Evolutionary conservation across 345 rosid genomes (phyloP).

Genomic region (Odontarrhena argentea): DNA sequence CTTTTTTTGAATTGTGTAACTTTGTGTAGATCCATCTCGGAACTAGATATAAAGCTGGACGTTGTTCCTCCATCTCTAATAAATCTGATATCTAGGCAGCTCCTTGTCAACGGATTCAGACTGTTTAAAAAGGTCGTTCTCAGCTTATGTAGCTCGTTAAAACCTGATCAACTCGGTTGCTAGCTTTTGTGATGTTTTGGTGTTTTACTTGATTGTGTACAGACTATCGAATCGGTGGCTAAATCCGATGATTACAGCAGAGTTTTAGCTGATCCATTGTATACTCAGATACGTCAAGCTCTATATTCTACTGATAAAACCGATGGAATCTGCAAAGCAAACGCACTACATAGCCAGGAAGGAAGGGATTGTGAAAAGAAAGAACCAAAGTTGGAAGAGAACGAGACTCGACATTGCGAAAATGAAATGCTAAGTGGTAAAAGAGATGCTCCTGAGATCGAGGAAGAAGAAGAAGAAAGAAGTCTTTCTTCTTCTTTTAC

Average conservation of each 20-base stretch:
- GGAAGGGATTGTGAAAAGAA: conserved; percentile 6
- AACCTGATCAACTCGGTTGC: not conserved
- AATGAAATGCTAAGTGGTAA: conserved; percentile 27
- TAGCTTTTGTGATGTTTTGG: conserved; percentile 13
- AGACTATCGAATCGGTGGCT: conserved; percentile 68
- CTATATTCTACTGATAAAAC: conserved; percentile 44
- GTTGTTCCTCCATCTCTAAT: conserved; percentile 82
- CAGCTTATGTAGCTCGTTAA: conserved; percentile 12
- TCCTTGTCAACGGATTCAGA: conserved; percentile 79
- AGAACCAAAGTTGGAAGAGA: conserved; percentile 24
- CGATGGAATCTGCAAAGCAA: conserved; percentile 35
- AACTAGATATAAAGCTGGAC: conserved; percentile 82
- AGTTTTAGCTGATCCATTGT: conserved; percentile 71
- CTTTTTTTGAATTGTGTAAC: not conserved
- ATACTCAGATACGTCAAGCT: conserved; percentile 54
- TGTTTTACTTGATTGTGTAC: conserved; percentile 28
- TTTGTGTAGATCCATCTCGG: conserved; percentile 68
- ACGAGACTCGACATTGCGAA: conserved; percentile 19
- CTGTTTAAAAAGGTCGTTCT: conserved; percentile 78
- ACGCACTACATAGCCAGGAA: conserved; percentile 35
- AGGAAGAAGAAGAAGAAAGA: conserved; percentile 52
- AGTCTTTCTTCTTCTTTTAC: conserved; percentile 10
- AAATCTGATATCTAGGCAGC: conserved; percentile 88
- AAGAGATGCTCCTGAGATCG: conserved; percentile 56
- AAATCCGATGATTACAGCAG: conserved; percentile 50